Percentiles rank a stretch among this genome's conserved stretches.
Evolutionary conservation across 2,329 filamentous ascomycete genomes (phyloP).

Genomic region (Aspergillus sp.): DNA sequence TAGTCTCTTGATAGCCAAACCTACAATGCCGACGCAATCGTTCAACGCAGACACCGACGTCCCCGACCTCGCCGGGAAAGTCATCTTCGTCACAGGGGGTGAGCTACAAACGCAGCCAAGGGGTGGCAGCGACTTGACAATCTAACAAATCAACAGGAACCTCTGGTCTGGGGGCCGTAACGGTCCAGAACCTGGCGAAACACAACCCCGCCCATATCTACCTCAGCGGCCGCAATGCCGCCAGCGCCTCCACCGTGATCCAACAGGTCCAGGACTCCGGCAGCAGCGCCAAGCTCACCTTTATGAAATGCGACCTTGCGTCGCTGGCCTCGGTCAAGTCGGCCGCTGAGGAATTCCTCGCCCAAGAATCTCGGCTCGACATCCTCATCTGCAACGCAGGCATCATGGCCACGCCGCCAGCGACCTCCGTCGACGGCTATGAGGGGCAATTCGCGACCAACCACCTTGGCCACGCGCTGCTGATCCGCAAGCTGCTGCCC

Average conservation of each 20-base stretch:
- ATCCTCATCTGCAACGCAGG: constrained; percentile 49
- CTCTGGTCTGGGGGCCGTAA: constrained; percentile 43
- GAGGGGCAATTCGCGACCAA: constrained; percentile 52
- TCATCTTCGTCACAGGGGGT: constrained; percentile 50
- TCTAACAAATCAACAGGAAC: constrained; percentile 16
- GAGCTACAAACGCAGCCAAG: constrained; percentile 12
- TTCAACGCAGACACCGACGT: constrained; percentile 37
- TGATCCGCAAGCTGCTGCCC: constrained; percentile 10
- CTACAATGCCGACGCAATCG: neutral
- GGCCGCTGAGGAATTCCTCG: constrained; percentile 39
- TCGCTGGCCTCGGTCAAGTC: constrained; percentile 43
- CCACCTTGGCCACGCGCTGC: constrained; percentile 44
- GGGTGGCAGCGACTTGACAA: neutral
- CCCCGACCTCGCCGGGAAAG: constrained; percentile 38
- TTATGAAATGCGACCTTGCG: constrained; percentile 46
- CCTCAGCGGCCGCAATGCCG: constrained; percentile 34
- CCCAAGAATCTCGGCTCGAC: constrained; percentile 36
- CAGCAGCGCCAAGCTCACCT: constrained; percentile 28
- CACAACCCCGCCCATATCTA: constrained; percentile 38
- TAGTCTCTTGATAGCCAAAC: neutral
- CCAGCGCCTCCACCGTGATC: constrained; percentile 32
- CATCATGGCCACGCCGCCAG: constrained; percentile 41
- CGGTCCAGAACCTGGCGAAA: constrained; percentile 37
- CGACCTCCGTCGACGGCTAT: constrained; percentile 45
- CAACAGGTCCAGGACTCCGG: constrained; percentile 32